phyloP scores from a whole-genome alignment of 1,139 yeast species.

The Yamadazyma kanchanaburiensis region DNA sequence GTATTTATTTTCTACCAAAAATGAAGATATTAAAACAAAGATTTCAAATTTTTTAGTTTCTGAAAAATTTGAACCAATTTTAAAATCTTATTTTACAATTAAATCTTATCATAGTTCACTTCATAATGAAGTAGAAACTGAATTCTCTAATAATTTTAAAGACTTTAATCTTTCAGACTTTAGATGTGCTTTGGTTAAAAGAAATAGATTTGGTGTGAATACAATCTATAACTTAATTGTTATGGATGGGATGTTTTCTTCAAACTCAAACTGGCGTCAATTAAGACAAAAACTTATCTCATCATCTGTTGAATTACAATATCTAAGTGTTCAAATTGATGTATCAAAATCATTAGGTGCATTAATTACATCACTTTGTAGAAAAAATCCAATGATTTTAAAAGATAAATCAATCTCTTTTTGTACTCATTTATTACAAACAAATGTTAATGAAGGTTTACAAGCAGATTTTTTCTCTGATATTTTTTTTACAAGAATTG shows the following conservation, averaged over 20 bases:
- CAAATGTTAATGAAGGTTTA: conserved; percentile 52
- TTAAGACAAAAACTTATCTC: conserved; percentile 50
- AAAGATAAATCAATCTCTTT: conserved; percentile 37
- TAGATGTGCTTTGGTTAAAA: conserved; percentile 43
- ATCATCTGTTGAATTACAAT: conserved; percentile 64
- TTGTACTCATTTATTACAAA: conserved; percentile 47
- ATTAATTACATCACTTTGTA: conserved; percentile 61
- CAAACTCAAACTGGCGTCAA: conserved; percentile 48
- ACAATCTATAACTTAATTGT: conserved; percentile 60
- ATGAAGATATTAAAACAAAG: conserved; percentile 33
- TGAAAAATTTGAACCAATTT: conserved; percentile 25
- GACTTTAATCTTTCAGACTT: conserved; percentile 50
- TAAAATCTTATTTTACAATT: conserved; percentile 30
- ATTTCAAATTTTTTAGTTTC: conserved; percentile 45
- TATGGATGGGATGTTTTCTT: conserved; percentile 57
- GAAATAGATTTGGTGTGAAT: conserved; percentile 49
- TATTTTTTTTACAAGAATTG: conserved; percentile 61
- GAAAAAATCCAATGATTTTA: conserved; percentile 31
- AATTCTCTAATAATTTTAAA: conserved; percentile 50
- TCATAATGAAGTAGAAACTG: conserved; percentile 24
- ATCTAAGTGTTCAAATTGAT: conserved; percentile 62
- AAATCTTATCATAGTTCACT: conserved; percentile 35
- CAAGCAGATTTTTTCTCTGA: conserved; percentile 47
- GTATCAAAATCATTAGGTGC: conserved; percentile 80
- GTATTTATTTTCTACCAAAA: conserved; percentile 59